Evolutionary conservation across 306 rosid genomes (phyloP), one percentile per base, ranked within the genome.

Genomic region (Cucurbita maxima): DNA sequence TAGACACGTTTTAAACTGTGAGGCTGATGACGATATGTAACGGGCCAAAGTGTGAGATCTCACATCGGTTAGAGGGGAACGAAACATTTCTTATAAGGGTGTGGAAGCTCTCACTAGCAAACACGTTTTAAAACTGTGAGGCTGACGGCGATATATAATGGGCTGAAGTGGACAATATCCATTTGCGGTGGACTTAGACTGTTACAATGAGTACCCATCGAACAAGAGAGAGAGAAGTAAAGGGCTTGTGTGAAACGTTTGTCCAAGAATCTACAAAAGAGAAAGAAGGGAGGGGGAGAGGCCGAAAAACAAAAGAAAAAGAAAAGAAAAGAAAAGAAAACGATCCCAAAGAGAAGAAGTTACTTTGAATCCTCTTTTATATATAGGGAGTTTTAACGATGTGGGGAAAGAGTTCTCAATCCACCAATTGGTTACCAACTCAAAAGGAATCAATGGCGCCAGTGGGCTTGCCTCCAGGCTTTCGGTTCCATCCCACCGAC

Each of bases 401-500:
- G 44, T 30, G 67, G 67, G 67, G 36, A 60, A 34, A 60, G 12
- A 53, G 52, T 48, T 41, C 20, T 50, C 18, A 52, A 52, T 52
- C 57, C 22, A 71, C 20, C 14, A 48, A 48, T 22, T 22, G 44
- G 2, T 52, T 52, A 53, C 19, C 19, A 16, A 12, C 63, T n/a
- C 8, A 2, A 55, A 55, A 55, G 10, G 5, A 48, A 55, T 30
- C 34, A 54, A 92, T 94, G 99, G 92, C 97, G 66, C 94, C 97
- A 18, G 96, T 94, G 22, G 99, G 99, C 64, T 83, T 94, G 81
- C 99, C 99, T 75, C 99, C 99, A n/a, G 99, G 99, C 59, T 94
- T 94, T 77, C 83, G 99, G 82, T 94, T 94, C 79, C 99, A 94
- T 78, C 99, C 99, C 11, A 94, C 99, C 1, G 99, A 94, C 61